Base-by-base conservation (phyloP, 75 land plant species). In the Sequoia sempervirens region DNA sequence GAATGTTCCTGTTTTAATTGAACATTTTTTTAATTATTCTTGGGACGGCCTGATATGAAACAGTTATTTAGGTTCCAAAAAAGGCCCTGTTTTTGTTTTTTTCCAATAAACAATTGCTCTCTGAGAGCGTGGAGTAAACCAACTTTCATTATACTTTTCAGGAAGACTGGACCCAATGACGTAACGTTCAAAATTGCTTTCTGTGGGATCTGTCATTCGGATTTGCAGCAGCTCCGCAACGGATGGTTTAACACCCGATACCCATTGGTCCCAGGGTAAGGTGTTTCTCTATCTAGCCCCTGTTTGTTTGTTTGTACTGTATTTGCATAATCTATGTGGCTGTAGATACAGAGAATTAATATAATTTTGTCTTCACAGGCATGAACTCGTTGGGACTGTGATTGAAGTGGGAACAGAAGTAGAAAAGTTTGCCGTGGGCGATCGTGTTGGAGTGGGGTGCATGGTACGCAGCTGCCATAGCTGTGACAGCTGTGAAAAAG, bases 361-460 rank as follows among this genome's bases (percentile, higher is more conserved):
- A 32, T n/a, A 50, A 50, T 14, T 47, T 83, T 2, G n/a, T 58
- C 75, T 14, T 43, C 79, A 54, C 89, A 94, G 96, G 87, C 96
- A 95, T 84, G 97, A 95, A 82, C 86, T 95, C 18, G 90, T 84
- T 4, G 97, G 97, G 0, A 86, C 74, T 15, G 94, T 95, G 18
- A 88, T 84, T 2, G 93, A 91, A 70, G 91, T 95, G n/a, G 98
- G 98, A 10, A 64, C 84, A 66, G n/a, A 88, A 10, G 98, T 96
- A 34, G 68, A 64, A 12, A 91, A 90, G 4, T 86, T 95, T 83
- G 89, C 86, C 36, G 80, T 88, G 3, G 98, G 97, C 17, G 97
- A 96, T 79, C 92, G 87, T 50, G 95, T 89, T 0, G 98, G 97
- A 8, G 89, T 94, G 4, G 96, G 98, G 1, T 90, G 90, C 83